Evolutionary conservation across 31 red algal genomes (phyloP).

Genomic region (Asparagopsis taxiformis): DNA sequence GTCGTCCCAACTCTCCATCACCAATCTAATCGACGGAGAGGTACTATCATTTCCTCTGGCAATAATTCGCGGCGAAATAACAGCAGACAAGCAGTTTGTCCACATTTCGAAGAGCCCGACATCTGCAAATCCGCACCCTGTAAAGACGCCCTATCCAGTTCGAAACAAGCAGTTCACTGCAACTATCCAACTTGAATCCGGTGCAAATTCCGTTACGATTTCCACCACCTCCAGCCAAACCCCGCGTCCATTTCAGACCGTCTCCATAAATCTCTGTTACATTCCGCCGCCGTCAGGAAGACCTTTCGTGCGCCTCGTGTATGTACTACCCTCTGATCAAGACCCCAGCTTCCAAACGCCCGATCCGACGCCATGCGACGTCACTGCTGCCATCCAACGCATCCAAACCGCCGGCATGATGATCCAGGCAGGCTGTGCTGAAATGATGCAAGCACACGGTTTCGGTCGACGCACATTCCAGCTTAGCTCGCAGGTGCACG

Average conservation of each 20-base stretch:
- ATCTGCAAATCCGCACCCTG: neutral
- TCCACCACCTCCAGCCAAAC: neutral
- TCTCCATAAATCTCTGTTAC: neutral
- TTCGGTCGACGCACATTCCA: constrained; percentile 6
- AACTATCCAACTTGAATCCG: neutral
- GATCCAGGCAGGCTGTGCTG: neutral
- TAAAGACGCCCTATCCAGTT: neutral
- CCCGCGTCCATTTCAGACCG: neutral
- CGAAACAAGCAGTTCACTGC: neutral
- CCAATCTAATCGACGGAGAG: neutral
- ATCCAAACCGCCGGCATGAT: constrained; percentile 9
- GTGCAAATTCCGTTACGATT: neutral
- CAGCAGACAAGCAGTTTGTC: neutral
- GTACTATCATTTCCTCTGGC: neutral
- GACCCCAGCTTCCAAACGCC: constrained; percentile 7
- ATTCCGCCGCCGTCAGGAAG: neutral
- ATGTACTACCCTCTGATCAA: constrained; percentile 8
- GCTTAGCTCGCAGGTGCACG: neutral
- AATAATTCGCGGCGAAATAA: neutral
- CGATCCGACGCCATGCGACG: neutral
- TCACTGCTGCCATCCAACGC: neutral
- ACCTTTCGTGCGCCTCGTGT: constrained; percentile 10
- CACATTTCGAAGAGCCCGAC: constrained; percentile 3
- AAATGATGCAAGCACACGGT: constrained; percentile 13
- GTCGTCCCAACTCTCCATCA: neutral